Evolutionary conservation across 2,329 filamentous ascomycete genomes (phyloP), one percentile per base, ranked within the genome.

Genomic region (Diplodia mutila): DNA sequence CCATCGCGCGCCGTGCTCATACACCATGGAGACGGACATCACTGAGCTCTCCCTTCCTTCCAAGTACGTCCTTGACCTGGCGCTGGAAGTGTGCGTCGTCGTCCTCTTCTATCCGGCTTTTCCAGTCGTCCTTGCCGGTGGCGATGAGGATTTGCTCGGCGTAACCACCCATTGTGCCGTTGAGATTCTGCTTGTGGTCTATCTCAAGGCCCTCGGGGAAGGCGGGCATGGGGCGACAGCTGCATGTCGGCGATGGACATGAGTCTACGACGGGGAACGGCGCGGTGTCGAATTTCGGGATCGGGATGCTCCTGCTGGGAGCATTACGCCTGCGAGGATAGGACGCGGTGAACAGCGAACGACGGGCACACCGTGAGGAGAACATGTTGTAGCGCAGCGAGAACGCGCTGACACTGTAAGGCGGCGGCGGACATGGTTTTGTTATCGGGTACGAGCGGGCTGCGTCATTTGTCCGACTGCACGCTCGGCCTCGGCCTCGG

Each of bases 101-200:
- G 18, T 90, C 87, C 69, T 96, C 93, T 54, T 97, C 89, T 70
- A 97, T 96, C 67, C 87, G 87, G 74, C 91, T 94, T 32, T 85
- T 83, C 94, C 94, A 97, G 80, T 97, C 91, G 34, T 85, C 81
- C 69, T 88, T 87, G 4, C 92, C 93, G 0, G 93, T 97, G 70
- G 91, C 94, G 16, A 97, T 84, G 11, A 98, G 79, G 3, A 97
- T 86, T 72, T 97, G 93, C 78, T 96, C 90, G 1, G 89, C 85
- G 76, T 97, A 97, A 1, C 85, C 83, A 1, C 90, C 84, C 80
- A 97, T 94, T 6, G 91, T 90, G 14, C 91, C 91, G 75, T 91
- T 90, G 52, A 97, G 82, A 21, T 86, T 84, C 48, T 86, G 86
- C 69, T 87, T 85, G 72, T 85, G 84, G 75, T 97, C 93, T 65